Percentiles rank a stretch among this genome's conserved stretches.
Evolutionary conservation across 257 asterid species (phyloP).

Genomic region (Leptodermis oblonga): DNA sequence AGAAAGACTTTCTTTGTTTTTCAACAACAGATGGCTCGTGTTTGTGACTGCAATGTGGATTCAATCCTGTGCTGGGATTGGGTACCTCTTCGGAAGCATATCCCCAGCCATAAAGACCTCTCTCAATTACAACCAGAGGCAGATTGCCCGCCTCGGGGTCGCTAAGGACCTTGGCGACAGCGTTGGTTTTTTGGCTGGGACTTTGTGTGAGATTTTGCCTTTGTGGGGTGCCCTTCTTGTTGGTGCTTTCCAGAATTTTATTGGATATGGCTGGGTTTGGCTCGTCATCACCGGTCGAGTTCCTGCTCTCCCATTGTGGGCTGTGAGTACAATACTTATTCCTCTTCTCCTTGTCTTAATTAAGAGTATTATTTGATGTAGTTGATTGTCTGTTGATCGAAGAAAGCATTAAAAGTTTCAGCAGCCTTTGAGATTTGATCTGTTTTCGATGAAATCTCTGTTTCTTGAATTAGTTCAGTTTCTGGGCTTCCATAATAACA

Average conservation of each 20-base stretch:
- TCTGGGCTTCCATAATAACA: background rate
- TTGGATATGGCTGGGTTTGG: slow-evolving; percentile 61
- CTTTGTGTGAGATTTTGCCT: slow-evolving; percentile 44
- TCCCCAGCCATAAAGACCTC: slow-evolving; percentile 40
- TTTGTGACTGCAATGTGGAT: slow-evolving; percentile 59
- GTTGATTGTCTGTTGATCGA: background rate
- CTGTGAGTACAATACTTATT: slow-evolving; percentile 26
- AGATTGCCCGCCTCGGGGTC: slow-evolving; percentile 41
- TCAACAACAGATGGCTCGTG: slow-evolving; percentile 50
- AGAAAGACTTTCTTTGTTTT: slow-evolving; percentile 26
- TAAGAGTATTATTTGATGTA: background rate
- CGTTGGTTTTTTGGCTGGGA: slow-evolving; percentile 52
- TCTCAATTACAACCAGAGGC: slow-evolving; percentile 39
- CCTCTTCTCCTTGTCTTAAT: background rate
- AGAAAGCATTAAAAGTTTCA: background rate
- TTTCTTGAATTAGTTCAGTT: background rate
- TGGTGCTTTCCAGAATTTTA: slow-evolving; percentile 42
- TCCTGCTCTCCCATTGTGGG: slow-evolving; percentile 45
- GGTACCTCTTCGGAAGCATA: slow-evolving; percentile 48
- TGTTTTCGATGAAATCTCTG: background rate
- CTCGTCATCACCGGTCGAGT: slow-evolving; percentile 41
- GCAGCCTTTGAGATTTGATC: background rate
- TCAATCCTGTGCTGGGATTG: slow-evolving; percentile 52
- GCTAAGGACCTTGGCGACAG: slow-evolving; percentile 54
- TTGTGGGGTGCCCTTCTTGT: slow-evolving; percentile 50